Evolutionary conservation across 208 protist species (phyloP), one percentile per base, ranked within the genome.

Genomic region (Herpetomonas samuelpessoai): DNA sequence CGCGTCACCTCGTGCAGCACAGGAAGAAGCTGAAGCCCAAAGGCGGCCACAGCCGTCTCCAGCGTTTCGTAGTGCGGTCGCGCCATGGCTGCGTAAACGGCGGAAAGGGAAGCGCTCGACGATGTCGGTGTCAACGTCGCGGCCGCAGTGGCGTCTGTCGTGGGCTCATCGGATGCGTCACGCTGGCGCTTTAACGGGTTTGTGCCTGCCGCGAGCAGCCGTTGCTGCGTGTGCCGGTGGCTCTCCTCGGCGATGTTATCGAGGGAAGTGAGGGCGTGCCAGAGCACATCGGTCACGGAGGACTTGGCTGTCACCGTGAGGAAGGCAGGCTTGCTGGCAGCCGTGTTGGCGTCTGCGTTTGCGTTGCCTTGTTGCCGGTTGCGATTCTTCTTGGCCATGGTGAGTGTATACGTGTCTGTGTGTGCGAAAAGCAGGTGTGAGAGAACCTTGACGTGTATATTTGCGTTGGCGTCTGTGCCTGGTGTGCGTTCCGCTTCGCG

Each of bases 11-110:
- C 76, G 26, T 83, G 70, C 4, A 87, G 53, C 16, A 71, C 76
- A 0, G 83, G 83, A 51, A 81, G 58, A 9, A 91, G 65, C 62
- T 91, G 83, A 50, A 81, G 55, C 0, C 80, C 83, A 38, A 62
- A 76, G 12, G 57, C 28, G 1, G 62, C 57, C 9, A 87, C 57
- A 30, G 71, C 57, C 12, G 52, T 46, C 41, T 62, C 59, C 12
- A 91, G 53, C 2, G 57, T 51, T 16, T 53, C 55, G 57, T 83
- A 75, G 62, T 88, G 76, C 48, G 68, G 70, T 24, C 67, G 64
- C 0, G 76, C 65, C 69, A 83, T 85, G 25, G 70, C 79, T 3
- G 76, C 73, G 31, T 84, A 81, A 2, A 90, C 69, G 18, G 77
- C 76, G 4, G 35, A 4, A 3, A 44, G 29, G 25, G 35, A 35